Evolutionary conservation across 2,329 filamentous ascomycete genomes (phyloP), one percentile per base, ranked within the genome.

Genomic region (Stemphylium beticola): DNA sequence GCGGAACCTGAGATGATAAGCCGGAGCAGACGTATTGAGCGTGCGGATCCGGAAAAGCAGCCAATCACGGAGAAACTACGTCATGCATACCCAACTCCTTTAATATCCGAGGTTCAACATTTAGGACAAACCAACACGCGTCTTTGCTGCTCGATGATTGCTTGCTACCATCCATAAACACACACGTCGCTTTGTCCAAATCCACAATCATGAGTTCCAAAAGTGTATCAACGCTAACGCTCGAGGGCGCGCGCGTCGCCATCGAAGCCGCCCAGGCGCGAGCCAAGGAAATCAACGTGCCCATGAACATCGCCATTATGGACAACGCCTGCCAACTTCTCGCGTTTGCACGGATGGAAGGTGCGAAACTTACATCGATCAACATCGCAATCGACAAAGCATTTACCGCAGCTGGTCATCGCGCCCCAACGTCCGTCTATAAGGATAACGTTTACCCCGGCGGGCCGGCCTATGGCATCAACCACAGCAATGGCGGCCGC

Each of bases 301-400:
- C 66, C 29, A 81, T 81, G 80, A 82, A 82, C 73, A 82, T 82
- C 53, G 80, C 80, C 53, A 68, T 82, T 51, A 75, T 81, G 51
- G 80, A 82, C 64, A 62, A 71, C 26, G 73, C 76, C 26, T 74
- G 76, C 33, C 77, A 81, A 52, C 76, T 82, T 37, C 70, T 81
- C 31, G 75, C 77, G 60, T 82, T 82, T 66, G 69, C 68, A 15
- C 78, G 80, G 62, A 81, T 81, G 78, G 78, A 79, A 59, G 74
- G 71, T 53, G 79, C 79, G 17, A 82, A 81, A 58, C 62, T 81
- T 12, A 81, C 79, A n/a, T 78, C 83, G 4, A 65, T 68, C 62
- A 83, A 84, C 69, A 82, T 88, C 67, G 82, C 85, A 0, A 88
- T 90, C 12, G 85, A 88, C 43, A 83, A 85, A 58, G 82, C 83